Evolutionary conservation across 176 grass and related monocot species (phyloP), one percentile per base, ranked within the genome.

Genomic region (Pharus latifolius): DNA sequence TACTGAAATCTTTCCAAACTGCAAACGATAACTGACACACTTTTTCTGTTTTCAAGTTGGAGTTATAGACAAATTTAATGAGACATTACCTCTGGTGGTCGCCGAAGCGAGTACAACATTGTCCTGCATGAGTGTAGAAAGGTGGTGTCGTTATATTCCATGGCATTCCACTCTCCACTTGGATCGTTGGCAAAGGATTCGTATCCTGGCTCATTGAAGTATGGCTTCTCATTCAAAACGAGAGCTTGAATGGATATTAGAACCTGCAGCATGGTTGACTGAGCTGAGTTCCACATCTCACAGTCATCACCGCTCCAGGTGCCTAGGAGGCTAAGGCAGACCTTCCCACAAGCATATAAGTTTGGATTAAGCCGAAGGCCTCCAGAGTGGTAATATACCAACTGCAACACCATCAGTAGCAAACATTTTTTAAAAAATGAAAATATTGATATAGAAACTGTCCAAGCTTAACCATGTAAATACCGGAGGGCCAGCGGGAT

Each of bases 241-340:
- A 96, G 85, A 56, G 92, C 92, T 74, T 96, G 92, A 88, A 96
- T 92, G 19, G 92, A 96, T 17, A 96, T 69, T 11, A 96, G 81
- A 41, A 96, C 92, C 29, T 96, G 92, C 15, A 96, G 92, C 85
- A 96, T 89, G 14, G 92, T 96, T 34, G 92, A 92, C 30, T 85
- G 81, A 74, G 80, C 48, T 74, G 78, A 74, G 52, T 89, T 82
- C 92, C 92, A 96, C 62, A 17, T 92, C 79, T 96, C 88, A 37
- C 92, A 96, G 50, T 85, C 92, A 12, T 12, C 67, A 32, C 92
- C 92, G 15, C 17, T 3, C 92, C 92, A 96, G 17, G 92, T 96
- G 67, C 84, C 84, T 66, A 96, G 80, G 20, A 96, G 83, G 48
- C 92, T 96, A 77, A 96, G 85, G 55, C 92, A 96, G 22, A 92